Base-by-base conservation (phyloP, 208 protist species). In the Leishmania martiniquensis region DNA sequence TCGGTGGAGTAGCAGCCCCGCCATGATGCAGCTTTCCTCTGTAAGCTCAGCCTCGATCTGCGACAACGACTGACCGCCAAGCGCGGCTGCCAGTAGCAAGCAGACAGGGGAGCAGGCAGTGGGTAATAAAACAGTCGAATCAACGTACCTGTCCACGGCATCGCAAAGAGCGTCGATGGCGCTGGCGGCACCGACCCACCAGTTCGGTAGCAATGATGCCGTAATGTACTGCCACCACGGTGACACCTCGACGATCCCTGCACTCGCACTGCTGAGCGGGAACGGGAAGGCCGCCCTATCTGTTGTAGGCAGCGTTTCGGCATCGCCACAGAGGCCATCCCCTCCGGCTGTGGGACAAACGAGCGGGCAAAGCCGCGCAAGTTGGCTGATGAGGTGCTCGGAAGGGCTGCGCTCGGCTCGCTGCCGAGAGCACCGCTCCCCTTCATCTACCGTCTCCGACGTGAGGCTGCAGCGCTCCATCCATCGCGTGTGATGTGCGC, bases 11-110 rank as follows among this genome's bases (percentile, higher is more conserved):
- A 86, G 77, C 29, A 81, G 60, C 37, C 76, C 76, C 7, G 81
- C 76, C 76, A 80, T 60, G 39, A 85, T 80, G 49, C 76, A 81
- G 25, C 76, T 81, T 34, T 57, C 55, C 42, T 72, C 75, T 15
- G 65, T 65, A 32, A 55, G 12, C 9, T 44, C 49, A 39, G 34
- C 69, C 68, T 10, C 51, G 42, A 45, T 78, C 59, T 63, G 66
- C 42, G 62, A 32, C 15, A 70, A 25, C 10, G 59, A 71, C 12
- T 54, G 13, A 29, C 55, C 37, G 1, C 39, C 55, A 34, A 67
- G 72, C 39, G 59, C 72, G 5, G 59, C 57, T 25, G 54, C 22
- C 4, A 54, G 54, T 13, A 29, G 70, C 44, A 17, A 37, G 7
- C 1, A 37, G 17, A 52, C n/a, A 12, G 63, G n/a, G 42, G 47